These are phyloP conservation scores for Globisporangium nagaii DNA, from an alignment of 352 stramenopile genomes.

Conservation along the genomic window DNA sequence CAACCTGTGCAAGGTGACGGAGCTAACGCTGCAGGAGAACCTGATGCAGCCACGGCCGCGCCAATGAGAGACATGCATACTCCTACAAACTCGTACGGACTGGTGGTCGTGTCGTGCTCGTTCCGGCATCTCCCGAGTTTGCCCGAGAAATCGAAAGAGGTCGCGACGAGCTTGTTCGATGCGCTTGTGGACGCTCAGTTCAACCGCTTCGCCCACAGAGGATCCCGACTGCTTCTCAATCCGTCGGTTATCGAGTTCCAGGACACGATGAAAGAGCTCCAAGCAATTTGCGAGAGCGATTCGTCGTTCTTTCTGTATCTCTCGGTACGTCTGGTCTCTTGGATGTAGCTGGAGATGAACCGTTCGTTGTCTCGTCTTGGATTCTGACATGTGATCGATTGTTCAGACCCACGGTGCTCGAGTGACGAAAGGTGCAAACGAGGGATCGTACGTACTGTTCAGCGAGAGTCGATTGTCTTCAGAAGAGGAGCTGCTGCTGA, in stretches of 20 bases:
- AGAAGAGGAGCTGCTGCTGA: conserved; percentile 65
- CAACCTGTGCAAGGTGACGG: not conserved
- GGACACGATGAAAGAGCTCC: conserved; percentile 63
- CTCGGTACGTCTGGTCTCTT: conserved; percentile 32
- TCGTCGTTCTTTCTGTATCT: conserved; percentile 64
- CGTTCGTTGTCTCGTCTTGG: no score
- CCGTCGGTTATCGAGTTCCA: conserved; percentile 82
- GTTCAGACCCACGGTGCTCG: conserved; percentile 59
- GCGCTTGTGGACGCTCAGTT: conserved; percentile 48
- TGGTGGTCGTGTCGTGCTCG: conserved; percentile 46
- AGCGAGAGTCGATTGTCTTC: conserved; percentile 61
- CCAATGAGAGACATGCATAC: not conserved
- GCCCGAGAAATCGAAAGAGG: conserved; percentile 49
- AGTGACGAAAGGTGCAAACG: conserved; percentile 43
- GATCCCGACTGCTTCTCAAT: conserved; percentile 63
- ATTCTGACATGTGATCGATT: no score
- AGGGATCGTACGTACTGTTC: conserved; percentile 69
- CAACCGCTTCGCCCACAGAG: conserved; percentile 37
- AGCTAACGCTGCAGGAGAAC: not conserved
- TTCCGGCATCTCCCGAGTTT: conserved; percentile 54
- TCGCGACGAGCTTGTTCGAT: conserved; percentile 45
- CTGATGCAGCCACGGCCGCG: not conserved
- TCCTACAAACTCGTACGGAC: conserved; percentile 22
- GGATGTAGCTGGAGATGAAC: no score
- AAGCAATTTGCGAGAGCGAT: conserved; percentile 25